phyloP scores from a whole-genome alignment of 371 early-diverging fungal species.

The Phascolomyces articulosus region DNA sequence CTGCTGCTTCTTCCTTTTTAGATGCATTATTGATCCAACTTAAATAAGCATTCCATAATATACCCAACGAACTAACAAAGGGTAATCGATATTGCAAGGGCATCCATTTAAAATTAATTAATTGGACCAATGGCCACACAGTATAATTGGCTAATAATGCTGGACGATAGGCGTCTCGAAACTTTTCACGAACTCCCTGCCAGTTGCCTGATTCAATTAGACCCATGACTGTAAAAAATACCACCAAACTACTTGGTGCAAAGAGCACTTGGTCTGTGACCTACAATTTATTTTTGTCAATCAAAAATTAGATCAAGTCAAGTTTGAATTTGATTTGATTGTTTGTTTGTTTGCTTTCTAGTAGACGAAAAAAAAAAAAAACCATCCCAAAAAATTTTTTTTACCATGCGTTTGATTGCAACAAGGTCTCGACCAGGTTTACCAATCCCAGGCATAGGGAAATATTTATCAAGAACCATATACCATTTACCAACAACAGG shows the following conservation, averaged over 20 bases:
- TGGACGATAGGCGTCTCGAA: conserved; percentile 58
- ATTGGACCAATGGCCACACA: conserved; percentile 83
- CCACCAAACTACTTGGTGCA: conserved; percentile 73
- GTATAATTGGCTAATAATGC: conserved; percentile 80
- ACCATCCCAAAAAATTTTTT: conserved; percentile 11
- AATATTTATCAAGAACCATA: conserved; percentile 62
- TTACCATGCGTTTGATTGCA: conserved; percentile 49
- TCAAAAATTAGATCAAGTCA: too few relatives aligned
- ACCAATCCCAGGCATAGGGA: conserved; percentile 56
- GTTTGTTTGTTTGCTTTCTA: too few relatives aligned
- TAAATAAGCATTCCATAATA: conserved; percentile 83
- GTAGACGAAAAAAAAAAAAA: too few relatives aligned
- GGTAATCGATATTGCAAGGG: conserved; percentile 77
- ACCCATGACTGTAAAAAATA: conserved; percentile 73
- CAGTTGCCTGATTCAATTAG: conserved; percentile 61
- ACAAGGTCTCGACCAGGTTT: conserved; percentile 25
- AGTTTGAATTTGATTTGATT: too few relatives aligned
- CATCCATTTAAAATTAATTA: conserved; percentile 78
- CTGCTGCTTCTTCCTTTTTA: conserved; percentile 33
- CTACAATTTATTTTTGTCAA: background rate
- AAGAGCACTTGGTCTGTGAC: conserved; percentile 69
- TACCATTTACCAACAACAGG: conserved; percentile 81
- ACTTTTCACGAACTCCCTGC: conserved; percentile 63
- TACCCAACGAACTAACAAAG: conserved; percentile 73
- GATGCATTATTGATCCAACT: conserved; percentile 67